Evolutionary conservation across 2,329 filamentous ascomycete species (phyloP), one percentile per base, ranked within the genome.

Genomic region (Aureobasidium sp.): DNA sequence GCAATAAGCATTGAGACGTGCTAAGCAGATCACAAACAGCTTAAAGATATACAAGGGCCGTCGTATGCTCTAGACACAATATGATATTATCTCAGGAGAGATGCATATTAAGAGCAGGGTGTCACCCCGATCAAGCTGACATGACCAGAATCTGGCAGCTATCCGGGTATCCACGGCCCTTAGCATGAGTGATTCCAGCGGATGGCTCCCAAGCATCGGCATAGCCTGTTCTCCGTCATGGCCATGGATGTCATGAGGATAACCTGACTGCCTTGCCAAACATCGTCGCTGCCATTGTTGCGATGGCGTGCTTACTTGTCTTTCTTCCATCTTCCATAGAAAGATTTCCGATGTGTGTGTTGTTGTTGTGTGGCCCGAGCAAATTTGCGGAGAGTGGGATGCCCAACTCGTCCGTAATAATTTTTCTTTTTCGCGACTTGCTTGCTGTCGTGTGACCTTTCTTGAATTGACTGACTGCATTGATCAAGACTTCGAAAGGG

Each of bases 341-440:
- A 33, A 33, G 31, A n/a, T 29, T 50, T 33, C 12, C 29, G 33
- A 33, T 35, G 44, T 33, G 31, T 33, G 31, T 33, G 29, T 31
- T 12, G 11, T 31, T 12, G 11, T 19, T 24, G 24, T 31, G 24
- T 56, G 52, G 52, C 33, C 52, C 52, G 52, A 56, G 52, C 52
- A 56, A 56, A 56, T 33, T 56, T 56, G 52, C 52, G 52, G 52
- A 56, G 52, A 44, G 39, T 54, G 50, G 44, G 17, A n/a, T 48
- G 45, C 50, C 50, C 52, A 39, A 42, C 39, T 44, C 27, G 35
- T 44, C 50, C 50, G 50, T 42, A 50, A 7, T 22, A 4, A 33
- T 33, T 56, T 56, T 56, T 33, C 19, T n/a, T 22, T 15, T n/a
- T 42, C 8, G 24, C 31, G 31, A 33, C 17, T 40, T 19, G 17